Evolutionary conservation across 2,329 filamentous ascomycete species (phyloP), one percentile per base, ranked within the genome.

Genomic region (Colletotrichum paranaense): DNA sequence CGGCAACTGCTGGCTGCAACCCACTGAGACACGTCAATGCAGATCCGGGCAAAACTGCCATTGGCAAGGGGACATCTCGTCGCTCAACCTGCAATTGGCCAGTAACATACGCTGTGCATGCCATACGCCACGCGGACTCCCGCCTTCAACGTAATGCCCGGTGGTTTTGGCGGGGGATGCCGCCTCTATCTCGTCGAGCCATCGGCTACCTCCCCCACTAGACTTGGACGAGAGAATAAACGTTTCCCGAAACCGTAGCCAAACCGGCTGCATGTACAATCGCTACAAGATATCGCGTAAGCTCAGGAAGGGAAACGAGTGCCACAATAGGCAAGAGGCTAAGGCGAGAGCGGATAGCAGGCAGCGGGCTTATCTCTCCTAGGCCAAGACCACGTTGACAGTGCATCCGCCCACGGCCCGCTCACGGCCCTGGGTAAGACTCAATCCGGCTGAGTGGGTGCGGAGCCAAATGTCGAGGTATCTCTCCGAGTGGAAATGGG

Each of bases 1-100:
- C 60, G 67, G 60, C 67, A 65, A 59, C 59, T 65, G 26, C 59
- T 52, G 52, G 22, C 19, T 69, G 38, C 67, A 38, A 65, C 67
- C 60, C 52, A 58, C 38, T 55, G 52, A 65, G 52, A 64, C 60
- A 65, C 26, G 53, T 42, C 42, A 60, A 56, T 71, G 63, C 56
- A 56, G 46, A 56, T 67, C 56, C 68, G 62, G 68, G 30, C 8
- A 5, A 12, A 38, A 11, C 12, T 16, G 24, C 14, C 24, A 24
- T 58, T 46, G 24, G 19, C 38, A 9, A 19, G 26, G 42, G 19
- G 19, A 49, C 42, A 16, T 19, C 14, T n/a, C 26, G 2, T 19
- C 14, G 11, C 52, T 42, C 30, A 19, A 22, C 24, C 30, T 19
- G 5, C 53, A 49, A 22, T 32, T 19, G 53, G 53, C 26, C 53